These are phyloP conservation scores for Aspergillus persii DNA, from an alignment of 2,329 filamentous ascomycete genomes.

Conservation along the genomic window DNA sequence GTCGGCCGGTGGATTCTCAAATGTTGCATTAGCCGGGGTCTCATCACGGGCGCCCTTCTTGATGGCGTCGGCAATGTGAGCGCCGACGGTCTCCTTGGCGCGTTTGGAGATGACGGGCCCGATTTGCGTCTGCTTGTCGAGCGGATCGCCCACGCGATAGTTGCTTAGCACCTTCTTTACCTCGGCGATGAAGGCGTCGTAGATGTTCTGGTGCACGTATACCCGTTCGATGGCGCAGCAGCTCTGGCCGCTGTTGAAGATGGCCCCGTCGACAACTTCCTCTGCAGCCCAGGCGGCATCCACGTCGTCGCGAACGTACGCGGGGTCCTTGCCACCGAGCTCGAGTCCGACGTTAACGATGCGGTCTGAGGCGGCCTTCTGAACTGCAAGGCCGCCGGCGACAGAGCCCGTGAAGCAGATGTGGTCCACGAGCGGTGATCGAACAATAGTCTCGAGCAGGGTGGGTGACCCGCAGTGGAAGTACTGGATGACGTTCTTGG, in stretches of 20 bases:
- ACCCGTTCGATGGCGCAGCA: conserved; percentile 91
- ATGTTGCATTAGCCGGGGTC: conserved; percentile 78
- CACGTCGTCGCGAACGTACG: conserved; percentile 82
- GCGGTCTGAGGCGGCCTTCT: conserved; percentile 78
- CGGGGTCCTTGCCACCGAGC: conserved; percentile 91
- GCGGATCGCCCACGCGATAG: conserved; percentile 87
- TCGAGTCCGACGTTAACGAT: conserved; percentile 85
- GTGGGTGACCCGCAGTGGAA: conserved; percentile 82
- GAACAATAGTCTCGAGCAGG: conserved; percentile 74
- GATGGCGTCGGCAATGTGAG: conserved; percentile 79
- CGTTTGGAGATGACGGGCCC: conserved; percentile 84
- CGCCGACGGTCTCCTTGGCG: conserved; percentile 71
- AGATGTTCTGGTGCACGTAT: conserved; percentile 81
- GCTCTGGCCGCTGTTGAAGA: conserved; percentile 98
- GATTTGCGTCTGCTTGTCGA: conserved; percentile 73
- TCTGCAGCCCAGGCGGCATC: conserved; percentile 88
- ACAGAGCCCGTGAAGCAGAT: conserved; percentile 95
- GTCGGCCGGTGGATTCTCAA: conserved; percentile 67
- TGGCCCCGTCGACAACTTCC: conserved; percentile 91
- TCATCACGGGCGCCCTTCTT: conserved; percentile 78
- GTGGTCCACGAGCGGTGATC: conserved; percentile 71
- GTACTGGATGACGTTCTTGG: conserved; percentile 80
- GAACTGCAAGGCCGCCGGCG: conserved; percentile 79
- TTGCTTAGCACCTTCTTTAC: conserved; percentile 75
- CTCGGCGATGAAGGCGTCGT: conserved; percentile 77